Evolutionary conservation across 371 early-diverging fungal species (phyloP), one percentile per base, ranked within the genome.

Genomic region (Zopfochytrium polystomum): DNA sequence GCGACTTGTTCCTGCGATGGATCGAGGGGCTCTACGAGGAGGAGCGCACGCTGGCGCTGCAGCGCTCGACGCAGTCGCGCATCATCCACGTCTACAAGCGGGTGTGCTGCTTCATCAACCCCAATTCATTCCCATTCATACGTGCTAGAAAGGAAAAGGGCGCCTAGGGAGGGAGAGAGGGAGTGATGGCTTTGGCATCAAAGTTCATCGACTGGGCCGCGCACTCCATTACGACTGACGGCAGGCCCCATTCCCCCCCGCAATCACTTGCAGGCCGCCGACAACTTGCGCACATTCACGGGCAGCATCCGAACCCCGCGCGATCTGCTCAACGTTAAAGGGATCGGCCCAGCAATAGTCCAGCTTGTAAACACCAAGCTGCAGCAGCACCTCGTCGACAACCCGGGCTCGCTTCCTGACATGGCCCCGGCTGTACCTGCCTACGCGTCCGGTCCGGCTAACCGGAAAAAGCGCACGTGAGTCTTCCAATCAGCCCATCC

Each of bases 321-420:
- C 0, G 84, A 87, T 58, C 79, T 86, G 0, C 51, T 60, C 7
- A 62, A 70, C 49, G 73, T 90, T 13, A 65, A 77, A 15, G 85
- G 86, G 3, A 81, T 90, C 55, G 90, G 90, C 15, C 76, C 80
- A 15, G 68, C 58, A 0, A 80, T 89, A 33, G 85, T 78, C 1
- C 63, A 71, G n/a, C 75, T 68, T 30, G 73, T 93, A 1, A 85
- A 87, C 32, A 70, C 75, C 45, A 78, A 69, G 27, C 69, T 89
- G 49, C 62, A n/a, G n/a, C n/a, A n/a, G n/a, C n/a, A n/a, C n/a
- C n/a, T 67, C 0, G 56, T 77, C 29, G 72, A 88, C 65, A 84
- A 22, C 34, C 29, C 38, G 11, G 54, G 11, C 25, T 63, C 35
- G 20, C 23, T 44, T 35, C 25, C 13, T 26, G 33, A 27, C 29